These are phyloP conservation scores for Sungouiella thailandica DNA, from an alignment of 805 yeast species.

Conservation along the genomic window DNA sequence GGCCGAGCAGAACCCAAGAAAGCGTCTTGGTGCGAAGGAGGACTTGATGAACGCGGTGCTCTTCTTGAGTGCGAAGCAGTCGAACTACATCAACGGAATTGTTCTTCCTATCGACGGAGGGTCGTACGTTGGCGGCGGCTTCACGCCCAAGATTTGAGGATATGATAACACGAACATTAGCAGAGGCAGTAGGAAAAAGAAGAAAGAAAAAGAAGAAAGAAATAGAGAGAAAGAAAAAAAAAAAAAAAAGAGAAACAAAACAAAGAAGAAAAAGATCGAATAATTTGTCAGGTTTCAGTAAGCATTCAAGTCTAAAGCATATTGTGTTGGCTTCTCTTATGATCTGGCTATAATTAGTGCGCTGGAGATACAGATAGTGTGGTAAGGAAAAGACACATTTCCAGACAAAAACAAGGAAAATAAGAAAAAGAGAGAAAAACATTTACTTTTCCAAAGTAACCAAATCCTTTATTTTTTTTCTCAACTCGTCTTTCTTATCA, in stretches of 20 bases:
- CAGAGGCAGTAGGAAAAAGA: neutral
- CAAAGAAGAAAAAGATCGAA: no score
- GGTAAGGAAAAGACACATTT: no score
- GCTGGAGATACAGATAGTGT: no score
- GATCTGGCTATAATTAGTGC: no score
- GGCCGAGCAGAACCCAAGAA: conserved; percentile 50
- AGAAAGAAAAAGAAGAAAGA: neutral
- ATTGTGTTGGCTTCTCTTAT: no score
- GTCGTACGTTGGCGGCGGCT: conserved; percentile 30
- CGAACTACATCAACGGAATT: conserved; percentile 61
- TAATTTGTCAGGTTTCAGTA: no score
- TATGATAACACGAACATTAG: neutral
- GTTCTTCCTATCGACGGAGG: conserved; percentile 75
- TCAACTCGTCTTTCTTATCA: no score
- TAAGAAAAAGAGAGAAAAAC: no score
- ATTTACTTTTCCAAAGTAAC: no score
- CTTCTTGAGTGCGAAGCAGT: conserved; percentile 50
- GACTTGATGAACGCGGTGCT: conserved; percentile 54
- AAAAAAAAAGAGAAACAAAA: neutral
- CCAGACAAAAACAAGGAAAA: no score
- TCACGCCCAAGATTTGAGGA: conserved; percentile 13
- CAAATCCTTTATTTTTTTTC: no score
- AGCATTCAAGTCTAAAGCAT: no score
- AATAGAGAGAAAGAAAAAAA: neutral
- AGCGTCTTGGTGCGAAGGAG: conserved; percentile 55